These are phyloP conservation scores for Globisporangium uncinulatum DNA, from an alignment of 352 stramenopile species.

Conservation along the genomic window DNA sequence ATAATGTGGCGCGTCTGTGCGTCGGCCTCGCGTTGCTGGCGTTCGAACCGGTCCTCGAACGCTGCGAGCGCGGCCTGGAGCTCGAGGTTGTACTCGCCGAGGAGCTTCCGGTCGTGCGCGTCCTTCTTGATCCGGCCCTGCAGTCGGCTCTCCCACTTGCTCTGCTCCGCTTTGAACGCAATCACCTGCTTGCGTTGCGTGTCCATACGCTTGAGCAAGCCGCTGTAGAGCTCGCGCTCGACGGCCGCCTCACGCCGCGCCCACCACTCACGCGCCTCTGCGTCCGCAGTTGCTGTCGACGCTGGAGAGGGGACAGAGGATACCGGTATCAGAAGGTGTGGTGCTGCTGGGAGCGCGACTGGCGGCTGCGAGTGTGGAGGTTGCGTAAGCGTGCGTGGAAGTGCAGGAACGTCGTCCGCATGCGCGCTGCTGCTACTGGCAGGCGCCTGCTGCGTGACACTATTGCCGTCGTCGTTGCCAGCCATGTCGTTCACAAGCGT, in stretches of 20 bases:
- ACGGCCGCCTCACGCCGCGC: constrained; percentile 37
- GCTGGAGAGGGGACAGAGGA: background rate
- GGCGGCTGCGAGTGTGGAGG: background rate
- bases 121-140: constrained; percentile 41
- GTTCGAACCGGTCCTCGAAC: constrained; percentile 41
- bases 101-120: constrained; percentile 66
- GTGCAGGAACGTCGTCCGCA: too few relatives aligned
- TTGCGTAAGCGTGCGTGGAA: background rate
- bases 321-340: background rate
- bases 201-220: constrained; percentile 65
- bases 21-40: constrained; percentile 52
- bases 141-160: constrained; percentile 79
- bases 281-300: constrained; percentile 10
- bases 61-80: constrained; percentile 45
- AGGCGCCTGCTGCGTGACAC: too few relatives aligned
- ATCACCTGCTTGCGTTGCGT: constrained; percentile 63
- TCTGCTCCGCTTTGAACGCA: constrained; percentile 76
- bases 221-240: constrained; percentile 42
- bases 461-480: too few relatives aligned
- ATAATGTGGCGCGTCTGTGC: constrained; percentile 50
- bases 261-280: constrained; percentile 60
- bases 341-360: background rate
- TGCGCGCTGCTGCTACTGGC: too few relatives aligned
- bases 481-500: too few relatives aligned
- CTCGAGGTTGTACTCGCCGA: constrained; percentile 81